Evolutionary conservation across 768 basidiomycete genomes (phyloP), one percentile per base, ranked within the genome.

Genomic region (Boletus tomentosulus): DNA sequence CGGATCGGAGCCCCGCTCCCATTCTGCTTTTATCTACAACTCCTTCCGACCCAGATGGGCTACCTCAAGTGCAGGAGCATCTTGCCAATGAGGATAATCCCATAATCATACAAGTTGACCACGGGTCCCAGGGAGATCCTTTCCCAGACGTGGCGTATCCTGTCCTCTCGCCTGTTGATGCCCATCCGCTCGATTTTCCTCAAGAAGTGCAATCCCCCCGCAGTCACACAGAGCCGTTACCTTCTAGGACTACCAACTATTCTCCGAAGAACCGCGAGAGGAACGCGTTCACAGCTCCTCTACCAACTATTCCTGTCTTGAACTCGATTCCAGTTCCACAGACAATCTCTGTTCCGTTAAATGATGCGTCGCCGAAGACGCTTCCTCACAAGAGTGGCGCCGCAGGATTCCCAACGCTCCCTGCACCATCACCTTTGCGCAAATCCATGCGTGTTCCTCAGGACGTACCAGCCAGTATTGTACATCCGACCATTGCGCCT

Each of bases 351-450:
- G 63, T 75, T 42, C 76, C 73, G 15, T 62, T 75, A 22, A 73
- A 71, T 7, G 73, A 76, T 41, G 62, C 62, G 3, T 61, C 70
- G 4, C 60, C 69, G 12, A 61, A 37, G 12, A 54, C 50, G 30
- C 50, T 68, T 30, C 57, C 63, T 42, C 73, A 75, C 25, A 84
- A 79, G 55, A 64, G 67, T 45, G 72, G 70, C 54, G 52, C 73
- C 8, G 51, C 78, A 0, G 74, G 75, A 38, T 84, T 88, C 60
- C 83, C 86, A 2, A 72, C 74, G n/a, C 75, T 89, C 30, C 86
- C 87, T 24, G 84, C 81, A 4, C 86, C 87, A 2, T 78, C 83
- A 48, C 82, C 86, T 4, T 70, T 88, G 47, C 82, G 84, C 25
- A 90, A 89, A 70, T 87, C 86, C 0, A 77, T 81, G 56, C 80